Base-by-base conservation (phyloP, 805 yeast genomes). In the Ogataea salicorniae region DNA sequence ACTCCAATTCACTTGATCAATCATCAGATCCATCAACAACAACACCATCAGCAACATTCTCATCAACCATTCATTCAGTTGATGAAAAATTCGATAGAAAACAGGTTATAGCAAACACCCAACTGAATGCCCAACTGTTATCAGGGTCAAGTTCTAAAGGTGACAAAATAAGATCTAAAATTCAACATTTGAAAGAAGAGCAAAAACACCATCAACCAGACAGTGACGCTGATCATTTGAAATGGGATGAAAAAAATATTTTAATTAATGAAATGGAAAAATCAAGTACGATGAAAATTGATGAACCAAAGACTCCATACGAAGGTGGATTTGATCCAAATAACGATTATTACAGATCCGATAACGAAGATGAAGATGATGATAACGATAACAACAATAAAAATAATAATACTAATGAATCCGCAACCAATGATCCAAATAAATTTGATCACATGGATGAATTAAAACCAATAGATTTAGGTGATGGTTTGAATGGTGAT, bases 261-360 rank as follows among this genome's bases (percentile, higher is more conserved):
- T 78, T 76, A 43, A 63, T 77, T n/a, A 76, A 87, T 4, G 95
- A 90, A 61, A 86, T 80, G 62, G 87, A 84, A 56, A 80, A 80
- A 64, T 66, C 75, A 11, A 78, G 89, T 20, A 83, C 87, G 29
- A 83, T 84, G 89, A 82, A 83, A 57, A 88, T 91, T 39, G 95
- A 88, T 60, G 97, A 91, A 64, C 97, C 97, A 20, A 91, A 91
- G 71, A 91, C 97, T 1, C 97, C 97, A 5, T 91, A 85, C 59
- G 95, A 87, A 62, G 95, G 94, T 11, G 95, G 96, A 0, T 84
- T 87, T 26, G 83, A 85, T 58, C 91, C 94, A 48, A 73, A 77
- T 45, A 88, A 87, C 33, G 95, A 90, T 58, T 85, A 86, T 61
- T 88, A 89, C 56, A 74, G 76, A 45, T 79, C 77, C 5, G 92